These are phyloP conservation scores for Hygrophila difformis DNA, from an alignment of 257 asterid species.

Conservation along the genomic window DNA sequence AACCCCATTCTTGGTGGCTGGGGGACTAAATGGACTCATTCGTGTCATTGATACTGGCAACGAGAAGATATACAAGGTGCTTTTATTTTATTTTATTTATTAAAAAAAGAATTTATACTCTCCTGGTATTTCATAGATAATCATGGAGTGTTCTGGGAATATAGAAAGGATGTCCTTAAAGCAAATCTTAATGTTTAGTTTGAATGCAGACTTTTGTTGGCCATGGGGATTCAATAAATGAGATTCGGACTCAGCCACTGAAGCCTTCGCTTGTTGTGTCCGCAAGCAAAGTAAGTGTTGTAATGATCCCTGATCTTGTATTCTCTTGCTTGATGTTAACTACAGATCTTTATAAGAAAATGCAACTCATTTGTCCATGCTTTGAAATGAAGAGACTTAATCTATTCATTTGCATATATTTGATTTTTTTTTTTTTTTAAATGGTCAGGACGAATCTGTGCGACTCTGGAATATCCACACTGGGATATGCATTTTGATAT, in stretches of 20 bases:
- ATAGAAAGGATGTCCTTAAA: no score
- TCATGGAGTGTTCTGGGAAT: no score
- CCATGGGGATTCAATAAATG: slow-evolving; percentile 94
- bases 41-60: slow-evolving; percentile 86
- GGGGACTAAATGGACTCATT: slow-evolving; percentile 80
- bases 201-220: slow-evolving; percentile 82
- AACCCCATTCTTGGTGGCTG: slow-evolving; percentile 78
- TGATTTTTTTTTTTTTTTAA: no score
- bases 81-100: no score
- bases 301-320: slow-evolving; percentile 9
- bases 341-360: background rate
- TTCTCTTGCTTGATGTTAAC: slow-evolving; percentile 2
- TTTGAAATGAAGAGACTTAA: no score
- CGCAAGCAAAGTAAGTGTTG: slow-evolving; percentile 84
- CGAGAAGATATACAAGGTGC: slow-evolving; percentile 79
- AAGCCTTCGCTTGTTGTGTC: slow-evolving; percentile 90
- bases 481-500: slow-evolving; percentile 92
- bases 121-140: no score
- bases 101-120: no score
- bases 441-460: slow-evolving; percentile 86
- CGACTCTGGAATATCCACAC: slow-evolving; percentile 97
- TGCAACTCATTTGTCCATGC: background rate
- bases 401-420: no score
- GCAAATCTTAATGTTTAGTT: background rate
- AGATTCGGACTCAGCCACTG: slow-evolving; percentile 80